Evolutionary conservation across 148 eudicot genomes (phyloP).

Genomic region (Agrostemma githago): DNA sequence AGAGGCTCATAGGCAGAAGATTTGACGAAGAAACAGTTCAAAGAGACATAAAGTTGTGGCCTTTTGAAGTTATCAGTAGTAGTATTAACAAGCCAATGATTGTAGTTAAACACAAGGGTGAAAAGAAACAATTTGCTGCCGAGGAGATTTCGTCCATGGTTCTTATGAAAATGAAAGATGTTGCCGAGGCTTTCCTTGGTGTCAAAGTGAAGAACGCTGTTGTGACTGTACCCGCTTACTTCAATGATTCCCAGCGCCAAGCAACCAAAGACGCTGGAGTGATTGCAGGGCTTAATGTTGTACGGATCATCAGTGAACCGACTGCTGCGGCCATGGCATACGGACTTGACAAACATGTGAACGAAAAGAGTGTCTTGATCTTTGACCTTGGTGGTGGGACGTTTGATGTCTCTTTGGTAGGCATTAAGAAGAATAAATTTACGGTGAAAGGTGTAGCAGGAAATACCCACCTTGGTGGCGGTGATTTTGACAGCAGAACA

Average conservation of each 20-base stretch:
- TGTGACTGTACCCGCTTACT: conserved; percentile 5
- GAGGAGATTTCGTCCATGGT: conserved; percentile 12
- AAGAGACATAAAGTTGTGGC: not conserved
- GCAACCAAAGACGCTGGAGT: no score
- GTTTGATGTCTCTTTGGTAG: no score
- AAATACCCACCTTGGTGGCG: no score
- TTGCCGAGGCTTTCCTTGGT: not conserved
- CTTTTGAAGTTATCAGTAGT: not conserved
- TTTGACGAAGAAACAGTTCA: not conserved
- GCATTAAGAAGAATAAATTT: no score
- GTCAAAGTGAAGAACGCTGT: conserved; percentile 5
- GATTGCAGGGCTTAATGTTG: no score
- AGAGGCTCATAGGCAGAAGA: conserved; percentile 10
- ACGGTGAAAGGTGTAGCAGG: no score
- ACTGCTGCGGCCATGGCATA: no score
- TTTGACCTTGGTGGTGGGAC: no score
- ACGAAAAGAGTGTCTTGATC: no score
- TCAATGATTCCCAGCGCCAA: no score
- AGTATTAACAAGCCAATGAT: not conserved
- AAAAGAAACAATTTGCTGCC: not conserved
- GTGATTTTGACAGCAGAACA: not conserved
- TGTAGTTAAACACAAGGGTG: not conserved
- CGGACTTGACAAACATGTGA: no score
- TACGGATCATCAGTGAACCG: no score
- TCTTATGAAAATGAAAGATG: conserved; percentile 5